Evolutionary conservation across 1,284 basidiomycete genomes (phyloP), one percentile per base, ranked within the genome.

Genomic region (Ceratobasidium sp.): DNA sequence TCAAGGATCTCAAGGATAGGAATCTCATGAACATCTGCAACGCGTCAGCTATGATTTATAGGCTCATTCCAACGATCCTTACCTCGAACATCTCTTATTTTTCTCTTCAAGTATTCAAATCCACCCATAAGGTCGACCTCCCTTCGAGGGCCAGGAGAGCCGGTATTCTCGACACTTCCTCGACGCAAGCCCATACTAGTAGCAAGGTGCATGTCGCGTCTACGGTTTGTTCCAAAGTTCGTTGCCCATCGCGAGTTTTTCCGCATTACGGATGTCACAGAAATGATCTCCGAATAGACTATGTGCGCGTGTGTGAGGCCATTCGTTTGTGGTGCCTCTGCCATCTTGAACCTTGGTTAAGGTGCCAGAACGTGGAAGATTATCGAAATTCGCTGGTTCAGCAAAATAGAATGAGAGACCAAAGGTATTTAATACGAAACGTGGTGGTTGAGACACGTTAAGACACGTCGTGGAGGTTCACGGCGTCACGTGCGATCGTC

Each of bases 211-310:
- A 81, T 92, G 89, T 79, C 89, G 86, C 74, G 89, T 84, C 78
- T 90, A 88, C 53, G 89, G 86, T 51, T 49, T 10, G 51, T 26
- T 4, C 69, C 69, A 31, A 58, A 49, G 31, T 74, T 74, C 26
- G 92, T 89, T 17, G 95, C 92, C 96, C 96, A 97, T 66, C 96
- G 90, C 64, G 95, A 95, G 85, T 97, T 97, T 86, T 97, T 95
- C 83, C 97, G 94, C 95, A 99, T 98, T n/a, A 91, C 89, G 3
- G 96, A 95, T 53, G 96, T 98, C 80, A 99, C 94, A 13, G 95
- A 89, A 75, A 97, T 88, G 79, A 98, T 94, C 87, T 99, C 97
- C 49, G 94, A 91, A 78, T 92, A 89, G 33, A 97, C 84, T 61
- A 97, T 89, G 88, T 97, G 94, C 77, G 91, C 58, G 69, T 75